These are phyloP conservation scores for Arxiozyma slooffiae DNA, from an alignment of 1,139 yeast genomes.

Conservation along the genomic window DNA sequence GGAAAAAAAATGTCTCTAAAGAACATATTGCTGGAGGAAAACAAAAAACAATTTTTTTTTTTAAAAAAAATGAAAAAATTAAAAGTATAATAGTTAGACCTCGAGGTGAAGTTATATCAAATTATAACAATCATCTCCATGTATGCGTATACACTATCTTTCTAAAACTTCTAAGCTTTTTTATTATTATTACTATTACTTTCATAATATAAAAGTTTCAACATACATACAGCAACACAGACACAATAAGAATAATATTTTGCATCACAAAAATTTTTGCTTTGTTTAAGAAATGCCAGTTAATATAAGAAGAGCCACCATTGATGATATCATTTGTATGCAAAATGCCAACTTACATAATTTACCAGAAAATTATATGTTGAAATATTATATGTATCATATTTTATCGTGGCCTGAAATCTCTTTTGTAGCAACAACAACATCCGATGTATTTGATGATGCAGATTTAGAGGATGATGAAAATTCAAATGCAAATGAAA, in stretches of 20 bases:
- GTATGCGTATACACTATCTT: too few species aligned
- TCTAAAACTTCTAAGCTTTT: background rate
- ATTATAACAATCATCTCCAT: too few species aligned
- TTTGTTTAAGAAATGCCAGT: constrained; percentile 49
- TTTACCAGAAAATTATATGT: constrained; percentile 86
- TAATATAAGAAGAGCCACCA: constrained; percentile 81
- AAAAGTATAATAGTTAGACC: too few species aligned
- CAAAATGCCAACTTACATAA: constrained; percentile 91
- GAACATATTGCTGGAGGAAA: background rate
- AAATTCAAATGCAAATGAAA: constrained; percentile 27
- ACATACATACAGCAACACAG: background rate
- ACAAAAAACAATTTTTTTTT: too few species aligned
- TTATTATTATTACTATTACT: too few species aligned
- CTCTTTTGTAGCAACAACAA: constrained; percentile 87
- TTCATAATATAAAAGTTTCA: background rate
- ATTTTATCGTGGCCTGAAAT: constrained; percentile 96
- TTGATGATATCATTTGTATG: constrained; percentile 84
- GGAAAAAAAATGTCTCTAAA: too few species aligned
- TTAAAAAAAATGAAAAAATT: too few species aligned
- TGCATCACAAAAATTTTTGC: background rate
- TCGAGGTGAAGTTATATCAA: background rate
- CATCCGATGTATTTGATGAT: constrained; percentile 35
- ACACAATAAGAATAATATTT: too few species aligned
- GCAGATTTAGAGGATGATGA: constrained; percentile 23
- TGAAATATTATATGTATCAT: constrained; percentile 91